A percentile compares a stretch with the other conserved stretches of the same genome.
These are phyloP conservation scores for Brettanomyces nanus DNA, from an alignment of 805 yeast genomes.

Conservation along the genomic window DNA sequence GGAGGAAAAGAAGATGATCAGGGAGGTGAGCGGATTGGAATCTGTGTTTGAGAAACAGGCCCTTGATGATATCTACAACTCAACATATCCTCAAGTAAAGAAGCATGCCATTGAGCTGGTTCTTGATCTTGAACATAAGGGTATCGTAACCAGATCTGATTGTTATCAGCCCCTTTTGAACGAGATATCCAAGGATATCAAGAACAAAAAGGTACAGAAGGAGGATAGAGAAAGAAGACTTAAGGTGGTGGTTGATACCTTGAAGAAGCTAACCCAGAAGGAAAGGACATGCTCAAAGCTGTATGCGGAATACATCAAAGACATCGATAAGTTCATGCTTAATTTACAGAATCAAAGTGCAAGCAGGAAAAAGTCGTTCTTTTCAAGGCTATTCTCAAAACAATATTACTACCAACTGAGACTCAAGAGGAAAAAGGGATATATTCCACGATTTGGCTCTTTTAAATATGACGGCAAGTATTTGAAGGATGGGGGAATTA, in stretches of 20 bases:
- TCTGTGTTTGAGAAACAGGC: slow-evolving; percentile 29
- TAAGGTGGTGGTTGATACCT: slow-evolving; percentile 32
- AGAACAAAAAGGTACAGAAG: slow-evolving; percentile 36
- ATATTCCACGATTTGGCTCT: slow-evolving; percentile 68
- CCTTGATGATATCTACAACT: slow-evolving; percentile 29
- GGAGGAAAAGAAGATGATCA: slow-evolving; percentile 20
- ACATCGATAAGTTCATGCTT: slow-evolving; percentile 35
- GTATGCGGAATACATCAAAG: slow-evolving; percentile 37
- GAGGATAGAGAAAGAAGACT: slow-evolving; percentile 33
- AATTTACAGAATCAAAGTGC: slow-evolving; percentile 37
- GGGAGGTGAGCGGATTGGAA: slow-evolving; percentile 8
- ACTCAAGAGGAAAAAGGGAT: slow-evolving; percentile 54
- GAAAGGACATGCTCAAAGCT: slow-evolving; percentile 37
- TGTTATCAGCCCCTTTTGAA: slow-evolving; percentile 74
- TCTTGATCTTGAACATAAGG: slow-evolving; percentile 64
- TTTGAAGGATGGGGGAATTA: slow-evolving; percentile 40
- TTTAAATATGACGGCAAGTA: slow-evolving; percentile 70
- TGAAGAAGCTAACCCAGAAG: slow-evolving; percentile 35
- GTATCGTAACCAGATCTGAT: slow-evolving; percentile 55
- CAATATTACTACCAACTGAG: slow-evolving; percentile 72
- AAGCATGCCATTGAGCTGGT: slow-evolving; percentile 66
- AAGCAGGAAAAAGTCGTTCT: slow-evolving; percentile 32
- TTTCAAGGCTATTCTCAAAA: slow-evolving; percentile 47
- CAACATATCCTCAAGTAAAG: slow-evolving; percentile 68
- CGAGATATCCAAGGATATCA: slow-evolving; percentile 76